Conservation (phyloP, 208 protist genomes). For the Trypanosoma theileri region DNA sequence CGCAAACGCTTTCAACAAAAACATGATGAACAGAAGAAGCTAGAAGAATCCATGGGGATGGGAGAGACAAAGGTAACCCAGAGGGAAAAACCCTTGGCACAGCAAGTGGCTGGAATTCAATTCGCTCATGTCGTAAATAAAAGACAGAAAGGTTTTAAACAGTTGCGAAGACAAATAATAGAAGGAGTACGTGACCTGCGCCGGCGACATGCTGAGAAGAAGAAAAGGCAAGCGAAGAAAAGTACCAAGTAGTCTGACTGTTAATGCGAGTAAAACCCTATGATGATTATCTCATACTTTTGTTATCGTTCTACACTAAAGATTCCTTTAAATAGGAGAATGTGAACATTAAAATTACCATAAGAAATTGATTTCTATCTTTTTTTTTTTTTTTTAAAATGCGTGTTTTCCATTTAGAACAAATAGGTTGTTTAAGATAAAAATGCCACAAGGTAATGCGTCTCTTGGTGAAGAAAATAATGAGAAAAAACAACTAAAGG, state of each 20-base stretch:
- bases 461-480: background rate
- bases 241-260: constrained; percentile 3
- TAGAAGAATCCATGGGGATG: constrained; percentile 73
- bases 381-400: background rate
- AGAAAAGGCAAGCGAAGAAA: constrained; percentile 19
- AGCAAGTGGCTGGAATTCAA: constrained; percentile 77
- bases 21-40: constrained; percentile 46
- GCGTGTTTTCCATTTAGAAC: background rate
- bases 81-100: constrained; percentile 53
- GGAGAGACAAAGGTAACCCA: constrained; percentile 29
- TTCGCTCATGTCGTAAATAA: constrained; percentile 78
- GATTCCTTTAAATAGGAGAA: no score
- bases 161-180: constrained; percentile 77
- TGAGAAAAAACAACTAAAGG: constrained; percentile 12
- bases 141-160: constrained; percentile 69
- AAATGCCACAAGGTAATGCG: constrained; percentile 14
- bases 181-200: constrained; percentile 66
- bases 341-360: background rate
- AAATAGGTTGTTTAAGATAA: constrained; percentile 2
- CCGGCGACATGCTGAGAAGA: constrained; percentile 48
- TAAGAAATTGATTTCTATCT: background rate
- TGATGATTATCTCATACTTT: background rate
- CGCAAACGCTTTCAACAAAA: constrained; percentile 46
- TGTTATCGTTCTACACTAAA: background rate
- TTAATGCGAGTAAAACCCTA: constrained; percentile 9